Base-by-base conservation (phyloP, 2,329 filamentous ascomycete genomes). In the Paramyrothecium roridum region DNA sequence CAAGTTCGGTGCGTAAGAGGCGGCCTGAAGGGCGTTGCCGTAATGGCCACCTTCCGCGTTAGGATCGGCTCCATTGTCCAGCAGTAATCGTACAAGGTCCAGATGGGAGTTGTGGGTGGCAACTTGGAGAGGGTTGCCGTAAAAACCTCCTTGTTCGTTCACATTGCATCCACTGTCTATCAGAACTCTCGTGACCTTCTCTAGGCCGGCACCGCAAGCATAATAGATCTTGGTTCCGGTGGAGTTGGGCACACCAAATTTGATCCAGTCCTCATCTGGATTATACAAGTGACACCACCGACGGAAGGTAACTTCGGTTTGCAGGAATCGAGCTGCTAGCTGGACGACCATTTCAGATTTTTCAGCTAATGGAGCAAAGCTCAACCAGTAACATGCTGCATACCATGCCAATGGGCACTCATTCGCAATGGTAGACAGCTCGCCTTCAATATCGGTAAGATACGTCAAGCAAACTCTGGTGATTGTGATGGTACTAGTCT, bases 401-500 rank as follows among this genome's bases (percentile, higher is more conserved):
- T 58, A 61, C 47, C 33, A 19, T 48, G 59, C 61, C 55, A 64
- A 54, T 16, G 60, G 61, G 47, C 59, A 65, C 22, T 59, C 6
- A 17, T 17, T 10, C 45, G 49, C 48, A 21, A 58, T 53, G 23
- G 52, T 8, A 1, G 23, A 3, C 22, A 56, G 20, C 21, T 17
- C 57, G 8, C 54, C 53, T 7, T 46, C 52, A 26, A 62, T 59
- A 11, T 54, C 52, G 3, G 46, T 56, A 20, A 65, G 56, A 47
- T 66, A 66, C 8, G 50, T 58, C 22, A 66, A 59, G 52, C 57
- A 64, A 3, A 58, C 64, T 49, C 11, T 60, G 2, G 59, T 58
- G 30, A 66, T 64, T 16, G 40, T 20, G 52, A 58, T 56, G 33
- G 55, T 58, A 17, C 61, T 54, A 45, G 6, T 58, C 13, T 37